Percentiles rank a stretch among this genome's conserved stretches.
These are phyloP conservation scores for Leishmania martiniquensis DNA, from an alignment of 208 protist genomes.

Conservation along the genomic window DNA sequence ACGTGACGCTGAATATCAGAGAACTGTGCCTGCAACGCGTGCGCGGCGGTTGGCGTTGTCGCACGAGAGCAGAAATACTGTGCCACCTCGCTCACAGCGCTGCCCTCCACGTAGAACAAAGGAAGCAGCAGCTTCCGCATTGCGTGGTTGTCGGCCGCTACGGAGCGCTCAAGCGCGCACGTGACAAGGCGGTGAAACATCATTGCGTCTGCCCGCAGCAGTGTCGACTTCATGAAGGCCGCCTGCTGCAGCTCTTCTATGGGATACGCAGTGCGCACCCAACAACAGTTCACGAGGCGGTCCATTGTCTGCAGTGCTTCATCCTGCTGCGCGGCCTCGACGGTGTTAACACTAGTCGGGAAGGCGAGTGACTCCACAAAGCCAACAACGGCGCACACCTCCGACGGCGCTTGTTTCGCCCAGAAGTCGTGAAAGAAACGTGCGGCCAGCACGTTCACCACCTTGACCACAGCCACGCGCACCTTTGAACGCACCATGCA, in stretches of 20 bases:
- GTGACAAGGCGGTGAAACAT: conserved; percentile 43
- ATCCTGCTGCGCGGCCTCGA: conserved; percentile 27
- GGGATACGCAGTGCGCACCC: conserved; percentile 22
- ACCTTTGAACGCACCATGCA: conserved; percentile 45
- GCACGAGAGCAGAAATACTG: conserved; percentile 37
- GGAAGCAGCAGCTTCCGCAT: conserved; percentile 35
- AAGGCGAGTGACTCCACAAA: conserved; percentile 54
- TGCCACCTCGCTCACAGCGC: conserved; percentile 26
- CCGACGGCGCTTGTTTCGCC: conserved; percentile 23
- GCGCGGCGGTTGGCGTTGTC: conserved; percentile 13
- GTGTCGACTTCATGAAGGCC: conserved; percentile 19
- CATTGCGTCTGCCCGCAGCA: conserved; percentile 28
- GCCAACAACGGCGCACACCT: conserved; percentile 45
- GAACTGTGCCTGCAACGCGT: conserved; percentile 31
- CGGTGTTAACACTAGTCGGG: conserved; percentile 16
- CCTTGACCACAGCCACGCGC: conserved; percentile 30
- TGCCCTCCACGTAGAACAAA: conserved; percentile 38
- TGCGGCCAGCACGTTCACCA: conserved; percentile 40
- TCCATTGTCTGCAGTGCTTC: conserved; percentile 34
- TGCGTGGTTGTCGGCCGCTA: conserved; percentile 25
- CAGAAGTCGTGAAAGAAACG: conserved; percentile 62
- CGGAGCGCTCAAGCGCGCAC: conserved; percentile 38
- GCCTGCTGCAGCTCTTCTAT: conserved; percentile 28
- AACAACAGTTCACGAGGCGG: conserved; percentile 35
- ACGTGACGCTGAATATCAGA: conserved; percentile 29